phyloP scores from a whole-genome alignment of 257 asterid species.

The Gardenia jasminoides region DNA sequence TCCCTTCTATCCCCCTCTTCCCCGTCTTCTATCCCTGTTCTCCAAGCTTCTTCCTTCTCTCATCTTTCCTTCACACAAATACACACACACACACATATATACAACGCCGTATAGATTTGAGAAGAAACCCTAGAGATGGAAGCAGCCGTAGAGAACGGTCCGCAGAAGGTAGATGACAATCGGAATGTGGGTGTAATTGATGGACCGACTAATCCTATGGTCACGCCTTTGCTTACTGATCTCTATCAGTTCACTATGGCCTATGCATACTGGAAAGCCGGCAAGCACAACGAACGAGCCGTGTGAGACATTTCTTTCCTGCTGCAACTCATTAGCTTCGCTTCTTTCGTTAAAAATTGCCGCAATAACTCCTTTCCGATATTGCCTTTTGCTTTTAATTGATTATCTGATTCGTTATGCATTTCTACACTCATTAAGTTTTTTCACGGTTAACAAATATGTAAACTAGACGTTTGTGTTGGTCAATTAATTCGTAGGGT shows the following conservation, averaged over 20 bases:
- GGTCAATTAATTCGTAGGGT: neutral
- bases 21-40: slow-evolving; percentile 12
- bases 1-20: neutral
- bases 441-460: neutral
- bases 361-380: neutral
- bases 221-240: slow-evolving; percentile 93
- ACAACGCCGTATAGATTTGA: slow-evolving; percentile 4
- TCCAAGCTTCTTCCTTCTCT: slow-evolving; percentile 5
- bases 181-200: slow-evolving; percentile 31
- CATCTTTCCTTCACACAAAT: neutral
- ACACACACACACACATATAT: no score
- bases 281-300: slow-evolving; percentile 83
- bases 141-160: slow-evolving; percentile 46
- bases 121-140: slow-evolving; percentile 33
- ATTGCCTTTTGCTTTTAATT: neutral
- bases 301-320: slow-evolving; percentile 49
- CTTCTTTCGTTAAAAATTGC: neutral
- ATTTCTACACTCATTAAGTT: neutral
- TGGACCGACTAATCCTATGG: slow-evolving; percentile 95
- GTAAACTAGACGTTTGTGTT: neutral
- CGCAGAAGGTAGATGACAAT: slow-evolving; percentile 20
- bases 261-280: slow-evolving; percentile 98
- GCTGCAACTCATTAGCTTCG: neutral
- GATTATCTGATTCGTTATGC: neutral
- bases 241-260: slow-evolving; percentile 99